phyloP scores from a whole-genome alignment of 768 basidiomycete species.

The Russula brevipes region DNA sequence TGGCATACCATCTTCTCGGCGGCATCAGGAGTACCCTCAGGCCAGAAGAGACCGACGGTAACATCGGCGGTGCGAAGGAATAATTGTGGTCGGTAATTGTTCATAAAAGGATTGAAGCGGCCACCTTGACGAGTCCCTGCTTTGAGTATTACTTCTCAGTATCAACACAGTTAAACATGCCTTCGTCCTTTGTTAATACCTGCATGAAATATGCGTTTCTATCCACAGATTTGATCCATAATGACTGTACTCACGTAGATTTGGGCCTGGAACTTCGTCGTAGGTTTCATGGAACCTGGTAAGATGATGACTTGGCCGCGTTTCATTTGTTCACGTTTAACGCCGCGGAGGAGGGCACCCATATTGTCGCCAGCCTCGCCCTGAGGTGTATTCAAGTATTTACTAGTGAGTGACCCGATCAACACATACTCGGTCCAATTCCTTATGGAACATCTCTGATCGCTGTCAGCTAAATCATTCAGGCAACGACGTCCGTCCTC shows the following conservation, averaged over 20 bases:
- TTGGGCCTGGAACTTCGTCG: constrained; percentile 91
- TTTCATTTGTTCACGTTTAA: constrained; percentile 93
- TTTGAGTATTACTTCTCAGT: neutral
- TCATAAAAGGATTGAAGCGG: constrained; percentile 87
- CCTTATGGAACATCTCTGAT: constrained; percentile 99
- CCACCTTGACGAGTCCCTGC: constrained; percentile 41
- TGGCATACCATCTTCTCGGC: constrained; percentile 76
- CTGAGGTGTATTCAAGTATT: constrained; percentile 33
- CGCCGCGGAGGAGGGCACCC: constrained; percentile 92
- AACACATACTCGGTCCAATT: constrained; percentile 75
- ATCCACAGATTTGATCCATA: neutral
- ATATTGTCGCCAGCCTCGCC: constrained; percentile 99
- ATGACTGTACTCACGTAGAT: constrained; percentile 57
- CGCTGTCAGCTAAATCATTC: constrained; percentile 3
- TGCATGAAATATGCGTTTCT: constrained; percentile 29
- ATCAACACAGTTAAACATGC: constrained; percentile 24
- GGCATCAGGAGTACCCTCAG: constrained; percentile 73
- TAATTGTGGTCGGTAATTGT: constrained; percentile 90
- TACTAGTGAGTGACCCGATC: neutral
- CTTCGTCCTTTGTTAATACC: constrained; percentile 86
- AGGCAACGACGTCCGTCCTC: constrained; percentile 27
- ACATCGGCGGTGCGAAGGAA: constrained; percentile 96
- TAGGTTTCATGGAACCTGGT: constrained; percentile 89
- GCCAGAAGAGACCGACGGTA: constrained; percentile 80
- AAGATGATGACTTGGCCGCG: constrained; percentile 89